Conservation (phyloP, 495 filamentous ascomycete genomes). For the Penicillium manginii region DNA sequence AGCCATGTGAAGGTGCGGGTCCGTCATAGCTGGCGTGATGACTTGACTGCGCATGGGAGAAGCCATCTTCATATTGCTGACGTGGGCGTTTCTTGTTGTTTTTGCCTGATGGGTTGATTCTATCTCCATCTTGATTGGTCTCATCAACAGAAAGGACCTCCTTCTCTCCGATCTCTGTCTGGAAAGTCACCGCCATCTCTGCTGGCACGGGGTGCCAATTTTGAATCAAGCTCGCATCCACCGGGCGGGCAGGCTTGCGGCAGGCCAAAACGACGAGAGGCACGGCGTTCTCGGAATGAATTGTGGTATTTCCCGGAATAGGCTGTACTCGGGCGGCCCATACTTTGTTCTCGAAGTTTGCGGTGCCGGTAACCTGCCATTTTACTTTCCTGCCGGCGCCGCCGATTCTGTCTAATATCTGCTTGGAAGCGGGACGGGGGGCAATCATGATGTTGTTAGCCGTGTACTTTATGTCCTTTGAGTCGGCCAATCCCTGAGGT, state of each 20-base stretch:
- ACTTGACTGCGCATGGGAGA: constrained; percentile 21
- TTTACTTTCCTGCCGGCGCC: constrained; percentile 78
- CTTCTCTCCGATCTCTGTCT: constrained; percentile 85
- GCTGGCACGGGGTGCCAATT: constrained; percentile 79
- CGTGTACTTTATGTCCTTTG: constrained; percentile 76
- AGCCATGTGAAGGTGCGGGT: constrained; percentile 17
- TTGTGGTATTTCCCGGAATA: constrained; percentile 62
- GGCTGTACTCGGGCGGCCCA: constrained; percentile 85
- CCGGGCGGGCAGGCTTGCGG: constrained; percentile 70
- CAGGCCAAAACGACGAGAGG: constrained; percentile 79
- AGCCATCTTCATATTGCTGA: constrained; percentile 41
- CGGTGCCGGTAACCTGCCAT: constrained; percentile 82
- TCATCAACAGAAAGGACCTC: constrained; percentile 54
- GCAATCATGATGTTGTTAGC: constrained; percentile 92
- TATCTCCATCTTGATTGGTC: constrained; percentile 69
- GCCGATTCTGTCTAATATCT: constrained; percentile 78
- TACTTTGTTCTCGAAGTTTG: constrained; percentile 72
- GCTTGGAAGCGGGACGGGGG: constrained; percentile 66
- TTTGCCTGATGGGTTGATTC: constrained; percentile 42
- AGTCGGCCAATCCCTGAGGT: constrained; percentile 46
- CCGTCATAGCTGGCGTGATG: constrained; percentile 24
- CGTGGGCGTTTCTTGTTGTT: constrained; percentile 46
- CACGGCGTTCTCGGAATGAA: constrained; percentile 72
- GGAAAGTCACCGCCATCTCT: constrained; percentile 69
- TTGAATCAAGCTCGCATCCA: constrained; percentile 80